phyloP scores from a whole-genome alignment of 495 filamentous ascomycete genomes.

The Xylaria grammica region DNA sequence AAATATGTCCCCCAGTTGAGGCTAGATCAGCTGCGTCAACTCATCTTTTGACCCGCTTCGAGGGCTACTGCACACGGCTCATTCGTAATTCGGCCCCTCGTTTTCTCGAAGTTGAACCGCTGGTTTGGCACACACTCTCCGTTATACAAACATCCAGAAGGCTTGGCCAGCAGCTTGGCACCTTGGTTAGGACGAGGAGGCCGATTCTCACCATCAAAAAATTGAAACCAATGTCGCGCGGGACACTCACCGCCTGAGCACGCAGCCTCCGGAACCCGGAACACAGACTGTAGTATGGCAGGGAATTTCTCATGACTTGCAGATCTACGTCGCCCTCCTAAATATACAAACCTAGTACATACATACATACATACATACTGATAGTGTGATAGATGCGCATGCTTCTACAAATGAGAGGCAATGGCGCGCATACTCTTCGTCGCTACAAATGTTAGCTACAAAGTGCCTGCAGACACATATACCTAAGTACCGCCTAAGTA shows the following conservation, averaged over 20 bases:
- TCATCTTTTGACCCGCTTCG: slow-evolving; percentile 19
- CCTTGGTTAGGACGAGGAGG: neutral
- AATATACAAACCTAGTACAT: too few relatives aligned
- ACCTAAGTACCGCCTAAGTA: neutral
- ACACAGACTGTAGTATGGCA: slow-evolving; percentile 5
- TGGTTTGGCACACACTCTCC: slow-evolving; percentile 9
- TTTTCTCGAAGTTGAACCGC: slow-evolving; percentile 20
- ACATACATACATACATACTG: too few relatives aligned
- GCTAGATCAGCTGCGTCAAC: neutral
- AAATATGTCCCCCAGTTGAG: slow-evolving; percentile 4
- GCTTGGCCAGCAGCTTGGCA: slow-evolving; percentile 19
- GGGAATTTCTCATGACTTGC: neutral
- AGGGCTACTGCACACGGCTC: neutral
- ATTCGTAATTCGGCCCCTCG: slow-evolving; percentile 17
- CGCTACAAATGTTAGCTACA: neutral
- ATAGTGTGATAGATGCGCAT: neutral
- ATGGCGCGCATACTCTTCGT: slow-evolving; percentile 9
- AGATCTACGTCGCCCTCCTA: neutral
- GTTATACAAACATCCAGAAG: slow-evolving; percentile 13
- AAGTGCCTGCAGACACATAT: slow-evolving; percentile 10
- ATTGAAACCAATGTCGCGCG: slow-evolving; percentile 9
- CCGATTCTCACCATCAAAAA: slow-evolving; percentile 5
- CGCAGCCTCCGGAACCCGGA: neutral
- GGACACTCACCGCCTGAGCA: slow-evolving; percentile 2
- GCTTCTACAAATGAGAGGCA: slow-evolving; percentile 14